Conservation (phyloP, 176 grass and related monocot species). For the Juncus effusus region DNA sequence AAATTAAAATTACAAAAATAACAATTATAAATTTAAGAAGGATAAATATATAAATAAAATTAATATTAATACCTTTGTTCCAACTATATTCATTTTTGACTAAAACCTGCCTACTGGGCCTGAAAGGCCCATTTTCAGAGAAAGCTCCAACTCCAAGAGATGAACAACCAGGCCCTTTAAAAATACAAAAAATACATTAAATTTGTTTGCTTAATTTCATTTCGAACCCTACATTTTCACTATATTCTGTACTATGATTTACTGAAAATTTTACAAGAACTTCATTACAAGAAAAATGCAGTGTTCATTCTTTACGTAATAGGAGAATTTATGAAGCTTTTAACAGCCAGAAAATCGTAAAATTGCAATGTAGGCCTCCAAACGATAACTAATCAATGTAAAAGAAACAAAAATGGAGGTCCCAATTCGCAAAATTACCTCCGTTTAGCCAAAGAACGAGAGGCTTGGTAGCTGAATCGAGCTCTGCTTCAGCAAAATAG, state of each 20-base stretch:
- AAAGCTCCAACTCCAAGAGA: constrained; percentile 98
- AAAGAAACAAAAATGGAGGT: not conserved
- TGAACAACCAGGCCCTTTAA: constrained; percentile 88
- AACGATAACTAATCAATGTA: not conserved
- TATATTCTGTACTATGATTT: not conserved
- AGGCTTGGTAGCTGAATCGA: constrained; percentile 64
- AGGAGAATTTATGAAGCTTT: not conserved
- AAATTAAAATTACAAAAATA: constrained; percentile 13
- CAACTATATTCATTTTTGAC: constrained; percentile 93
- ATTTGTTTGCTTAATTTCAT: not conserved
- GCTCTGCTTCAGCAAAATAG: constrained; percentile 92
- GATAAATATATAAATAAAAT: constrained; percentile 32
- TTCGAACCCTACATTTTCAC: not conserved
- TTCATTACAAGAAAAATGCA: not conserved
- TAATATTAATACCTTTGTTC: constrained; percentile 77
- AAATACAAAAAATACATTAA: constrained; percentile 22
- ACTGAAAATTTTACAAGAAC: not conserved
- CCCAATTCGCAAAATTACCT: constrained; percentile 41
- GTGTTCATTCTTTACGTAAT: not conserved
- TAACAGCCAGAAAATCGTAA: too few relatives aligned
- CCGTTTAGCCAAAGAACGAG: constrained; percentile 98
- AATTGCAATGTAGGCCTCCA: too few relatives aligned
- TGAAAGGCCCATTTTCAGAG: constrained; percentile 98
- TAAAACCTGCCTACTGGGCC: constrained; percentile 67
- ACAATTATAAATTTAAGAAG: not conserved